Percentiles rank a stretch among this genome's conserved stretches.
phyloP scores from a whole-genome alignment of 139 green algal species.

The Diplosphaera chodatii region DNA sequence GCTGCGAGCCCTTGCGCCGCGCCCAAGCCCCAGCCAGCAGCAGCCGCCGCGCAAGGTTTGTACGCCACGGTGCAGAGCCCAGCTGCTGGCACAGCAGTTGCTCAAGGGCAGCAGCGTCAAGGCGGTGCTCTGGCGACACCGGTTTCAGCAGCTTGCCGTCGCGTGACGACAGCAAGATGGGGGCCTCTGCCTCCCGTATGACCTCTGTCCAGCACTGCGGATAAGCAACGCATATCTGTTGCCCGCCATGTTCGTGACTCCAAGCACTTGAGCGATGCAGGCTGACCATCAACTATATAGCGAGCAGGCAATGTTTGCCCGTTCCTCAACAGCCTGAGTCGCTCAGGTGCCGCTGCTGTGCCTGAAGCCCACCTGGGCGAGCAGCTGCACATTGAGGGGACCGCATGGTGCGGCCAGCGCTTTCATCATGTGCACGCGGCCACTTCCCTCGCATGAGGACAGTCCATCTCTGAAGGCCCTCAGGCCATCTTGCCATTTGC shows the following conservation, averaged over 20 bases:
- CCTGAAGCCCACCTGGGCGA: neutral
- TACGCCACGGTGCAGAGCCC: neutral
- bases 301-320: too few relatives aligned
- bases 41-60: neutral
- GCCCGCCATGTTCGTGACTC: too few relatives aligned
- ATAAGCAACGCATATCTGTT: neutral
- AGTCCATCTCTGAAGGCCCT: neutral
- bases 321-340: too few relatives aligned
- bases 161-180: slow-evolving; percentile 21
- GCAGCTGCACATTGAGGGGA: neutral
- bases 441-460: neutral
- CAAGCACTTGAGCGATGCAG: too few relatives aligned
- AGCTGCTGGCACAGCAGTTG: slow-evolving; percentile 3
- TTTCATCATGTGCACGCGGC: neutral
- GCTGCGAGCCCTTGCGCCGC: neutral
- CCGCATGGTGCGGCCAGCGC: neutral
- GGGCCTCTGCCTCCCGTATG: slow-evolving; percentile 8
- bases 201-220: neutral
- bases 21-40: slow-evolving; percentile 10
- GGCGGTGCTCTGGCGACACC: slow-evolving; percentile 12
- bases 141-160: slow-evolving; percentile 32
- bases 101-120: slow-evolving; percentile 6
- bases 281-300: too few relatives aligned
- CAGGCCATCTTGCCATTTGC: neutral
- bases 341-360: too few relatives aligned